Evolutionary conservation across 2,329 filamentous ascomycete genomes (phyloP), one percentile per base, ranked within the genome.

Genomic region (Penicillium capsulatum): DNA sequence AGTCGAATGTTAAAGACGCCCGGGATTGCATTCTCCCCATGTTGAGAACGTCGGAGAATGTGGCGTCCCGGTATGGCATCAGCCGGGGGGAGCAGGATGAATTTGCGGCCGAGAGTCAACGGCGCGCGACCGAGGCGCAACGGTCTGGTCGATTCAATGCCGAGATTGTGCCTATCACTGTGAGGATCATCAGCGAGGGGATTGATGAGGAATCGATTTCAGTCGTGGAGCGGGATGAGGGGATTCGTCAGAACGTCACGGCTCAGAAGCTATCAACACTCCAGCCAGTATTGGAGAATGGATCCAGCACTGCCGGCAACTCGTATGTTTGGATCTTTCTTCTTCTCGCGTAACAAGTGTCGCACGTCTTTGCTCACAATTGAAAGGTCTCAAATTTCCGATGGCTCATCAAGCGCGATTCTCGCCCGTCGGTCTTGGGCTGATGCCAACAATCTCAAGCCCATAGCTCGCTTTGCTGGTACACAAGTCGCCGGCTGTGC

Each of bases 21-120:
- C 71, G 77, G 29, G 90, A 95, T 62, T 95, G 90, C 62, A 80
- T 96, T 61, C 94, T 95, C 90, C 80, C 83, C 53, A 96, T 96
- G 90, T 90, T 90, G 0, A 67, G 91, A 42, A 96, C 90, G 9
- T 83, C 81, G 4, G 90, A 96, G 72, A 95, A 94, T 55, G 88
- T 96, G 0, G 87, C 90, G 0, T 68, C 73, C 53, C 71, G 89
- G 32, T 94, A 94, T 59, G 77, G 77, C 8, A 79, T 96, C 16
- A 76, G 69, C 3, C 71, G 90, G 15, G 74, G 71, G 2, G 88
- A 94, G 46, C 89, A 95, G 68, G 90, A 96, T 59, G 81, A 74
- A 1, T 88, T 95, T 51, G 88, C 90, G 0, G 83, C 81, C 3
- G 71, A 79, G 51, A 86, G 80, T 14, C 90, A 96, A 61, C 68